A percentile compares a stretch with the other conserved stretches of the same genome.
Conservation (phyloP, 2,329 filamentous ascomycete genomes). For the Colletotrichum navitas region DNA sequence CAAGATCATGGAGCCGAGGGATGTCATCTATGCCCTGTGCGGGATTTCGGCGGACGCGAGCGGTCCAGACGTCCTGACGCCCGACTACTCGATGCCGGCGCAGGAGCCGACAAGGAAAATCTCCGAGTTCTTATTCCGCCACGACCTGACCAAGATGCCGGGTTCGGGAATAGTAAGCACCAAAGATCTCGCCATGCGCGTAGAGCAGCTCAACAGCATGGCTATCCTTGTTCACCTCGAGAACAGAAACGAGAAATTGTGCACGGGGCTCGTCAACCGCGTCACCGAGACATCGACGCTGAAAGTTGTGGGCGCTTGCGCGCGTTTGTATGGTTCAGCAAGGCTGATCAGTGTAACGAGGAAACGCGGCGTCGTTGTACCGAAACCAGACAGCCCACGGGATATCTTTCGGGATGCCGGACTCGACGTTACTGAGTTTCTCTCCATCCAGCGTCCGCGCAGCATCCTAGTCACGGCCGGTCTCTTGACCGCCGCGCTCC, state of each 20-base stretch:
- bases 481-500: not conserved
- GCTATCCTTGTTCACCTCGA: not conserved
- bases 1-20: slow-evolving; percentile 5
- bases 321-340: not conserved
- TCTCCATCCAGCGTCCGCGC: not conserved
- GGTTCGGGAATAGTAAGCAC: not conserved
- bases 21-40: slow-evolving; percentile 18
- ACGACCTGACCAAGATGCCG: not conserved
- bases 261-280: not conserved
- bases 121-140: not conserved
- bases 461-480: not conserved
- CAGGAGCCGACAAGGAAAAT: not conserved
- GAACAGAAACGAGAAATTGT: not conserved
- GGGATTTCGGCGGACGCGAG: slow-evolving; percentile 16
- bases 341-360: not conserved
- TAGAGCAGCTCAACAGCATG: not conserved
- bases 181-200: not conserved
- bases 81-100: not conserved
- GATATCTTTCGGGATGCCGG: not conserved
- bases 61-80: not conserved
- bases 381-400: not conserved
- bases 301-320: not conserved
- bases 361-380: not conserved
- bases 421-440: not conserved
- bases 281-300: not conserved